Evolutionary conservation across 2,329 filamentous ascomycete species (phyloP), one percentile per base, ranked within the genome.

Genomic region (Aureobasidium zeae): DNA sequence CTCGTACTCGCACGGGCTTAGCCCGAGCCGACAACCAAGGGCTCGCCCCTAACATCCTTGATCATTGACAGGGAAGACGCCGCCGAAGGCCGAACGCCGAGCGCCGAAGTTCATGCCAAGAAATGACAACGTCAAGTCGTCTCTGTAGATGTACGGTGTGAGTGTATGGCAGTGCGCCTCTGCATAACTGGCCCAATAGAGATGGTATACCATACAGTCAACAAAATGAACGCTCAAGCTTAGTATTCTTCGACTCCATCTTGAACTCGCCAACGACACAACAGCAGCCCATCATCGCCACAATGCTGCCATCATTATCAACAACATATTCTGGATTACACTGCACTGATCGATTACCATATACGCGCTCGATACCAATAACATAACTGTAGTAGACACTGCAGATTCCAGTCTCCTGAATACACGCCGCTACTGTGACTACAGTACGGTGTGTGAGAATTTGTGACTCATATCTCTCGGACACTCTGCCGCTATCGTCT

Each of bases 281-380:
- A 2, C 15, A 12, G 17, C 32, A 11, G 20, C 12, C 37, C 24
- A 19, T 25, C 26, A 31, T 45, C 34, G 59, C 56, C 68, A 73
- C 68, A 49, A 76, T 76, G 73, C 59, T 65, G 63, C 65, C 60
- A 56, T 58, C 63, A 64, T 58, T 69, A n/a, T n/a, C n/a, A 54
- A 64, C 66, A 48, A 57, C 61, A 53, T 59, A 67, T 49, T 71
- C 67, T 56, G 65, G 64, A 53, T 52, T 68, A 63, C 39, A 69
- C 73, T n/a, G n/a, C 56, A 72, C 69, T 32, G 70, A 71, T 49
- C 68, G 66, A 21, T 63, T 19, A 19, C 6, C 20, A 4, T 10
- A 24, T 31, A n/a, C n/a, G 15, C 20, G 6, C 20, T 25, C 28
- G 11, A 25, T 8, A n/a, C 26, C 26, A 41, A 32, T 41, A 41